Evolutionary conservation across 176 grass and related monocot species (phyloP).

Genomic region (Elaeis guineensis): DNA sequence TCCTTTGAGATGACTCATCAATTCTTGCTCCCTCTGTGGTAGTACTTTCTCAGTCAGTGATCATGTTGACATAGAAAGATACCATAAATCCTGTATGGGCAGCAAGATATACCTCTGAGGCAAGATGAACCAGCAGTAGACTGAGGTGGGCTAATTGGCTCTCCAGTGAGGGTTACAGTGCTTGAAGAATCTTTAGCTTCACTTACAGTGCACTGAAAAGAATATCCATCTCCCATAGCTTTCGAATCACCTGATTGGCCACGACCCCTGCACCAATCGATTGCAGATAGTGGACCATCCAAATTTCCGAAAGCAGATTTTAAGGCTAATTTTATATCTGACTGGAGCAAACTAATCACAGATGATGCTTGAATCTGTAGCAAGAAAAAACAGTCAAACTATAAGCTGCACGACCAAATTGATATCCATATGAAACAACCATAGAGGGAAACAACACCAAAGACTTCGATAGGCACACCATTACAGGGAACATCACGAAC

Average conservation of each 20-base stretch:
- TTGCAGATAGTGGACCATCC: slow-evolving; percentile 81
- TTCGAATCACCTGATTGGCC: slow-evolving; percentile 37
- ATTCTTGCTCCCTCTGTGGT: slow-evolving; percentile 37
- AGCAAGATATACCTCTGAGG: slow-evolving; percentile 48
- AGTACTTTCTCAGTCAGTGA: slow-evolving; percentile 31
- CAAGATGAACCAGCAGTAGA: slow-evolving; percentile 34
- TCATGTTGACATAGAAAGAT: slow-evolving; percentile 11
- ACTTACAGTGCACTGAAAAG: slow-evolving; percentile 47
- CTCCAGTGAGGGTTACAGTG: slow-evolving; percentile 42
- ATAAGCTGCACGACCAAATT: too few relatives aligned
- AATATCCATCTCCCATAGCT: slow-evolving; percentile 44
- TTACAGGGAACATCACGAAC: neutral
- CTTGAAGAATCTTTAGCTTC: slow-evolving; percentile 56
- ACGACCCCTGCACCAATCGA: slow-evolving; percentile 93
- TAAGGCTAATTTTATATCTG: slow-evolving; percentile 80
- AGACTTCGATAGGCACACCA: too few relatives aligned
- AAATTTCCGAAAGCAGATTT: slow-evolving; percentile 83
- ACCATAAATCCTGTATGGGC: neutral
- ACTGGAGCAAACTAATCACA: slow-evolving; percentile 79
- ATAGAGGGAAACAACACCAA: too few relatives aligned
- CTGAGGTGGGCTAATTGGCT: slow-evolving; percentile 66
- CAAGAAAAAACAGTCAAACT: slow-evolving; percentile 15
- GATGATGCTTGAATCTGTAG: slow-evolving; percentile 74
- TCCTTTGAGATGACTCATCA: slow-evolving; percentile 41
- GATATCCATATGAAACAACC: too few relatives aligned